These are phyloP conservation scores for Sapria himalayana DNA, from an alignment of 345 rosid genomes.

Conservation along the genomic window DNA sequence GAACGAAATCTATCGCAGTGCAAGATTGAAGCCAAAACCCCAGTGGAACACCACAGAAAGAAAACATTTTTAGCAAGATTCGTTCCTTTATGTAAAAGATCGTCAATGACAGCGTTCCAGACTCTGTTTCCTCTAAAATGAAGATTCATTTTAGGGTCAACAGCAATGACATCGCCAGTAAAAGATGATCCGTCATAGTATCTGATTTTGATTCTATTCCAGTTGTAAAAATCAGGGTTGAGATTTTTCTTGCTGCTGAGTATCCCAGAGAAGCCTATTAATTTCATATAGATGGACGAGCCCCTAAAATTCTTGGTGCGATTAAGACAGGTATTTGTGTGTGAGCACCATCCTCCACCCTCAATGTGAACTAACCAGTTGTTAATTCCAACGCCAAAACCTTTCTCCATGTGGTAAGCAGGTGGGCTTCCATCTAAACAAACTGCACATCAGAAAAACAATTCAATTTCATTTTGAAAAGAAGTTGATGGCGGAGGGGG, in stretches of 20 bases:
- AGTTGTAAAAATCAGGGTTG: slow-evolving; percentile 78
- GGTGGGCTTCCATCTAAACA: slow-evolving; percentile 97
- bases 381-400: slow-evolving; percentile 58
- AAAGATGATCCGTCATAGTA: slow-evolving; percentile 89
- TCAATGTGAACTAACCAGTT: slow-evolving; percentile 75
- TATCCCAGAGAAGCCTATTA: slow-evolving; percentile 62
- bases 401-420: slow-evolving; percentile 65
- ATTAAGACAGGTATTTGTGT: slow-evolving; percentile 31
- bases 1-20: slow-evolving; percentile 74
- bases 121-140: slow-evolving; percentile 89
- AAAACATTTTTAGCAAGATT: slow-evolving; percentile 65
- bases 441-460: no score
- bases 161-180: slow-evolving; percentile 71
- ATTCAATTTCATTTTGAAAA: no score
- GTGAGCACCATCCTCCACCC: slow-evolving; percentile 99
- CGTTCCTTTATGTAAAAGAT: slow-evolving; percentile 70
- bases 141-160: slow-evolving; percentile 65
- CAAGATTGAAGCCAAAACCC: slow-evolving; percentile 73
- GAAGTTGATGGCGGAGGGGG: no score
- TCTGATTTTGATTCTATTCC: slow-evolving; percentile 80
- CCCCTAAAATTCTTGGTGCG: slow-evolving; percentile 57
- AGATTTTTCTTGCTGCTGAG: slow-evolving; percentile 28
- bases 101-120: slow-evolving; percentile 61
- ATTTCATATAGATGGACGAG: slow-evolving; percentile 57
- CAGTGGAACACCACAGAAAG: slow-evolving; percentile 93